phyloP scores from a whole-genome alignment of 2,329 filamentous ascomycete genomes.

The Fusarium sp. region DNA sequence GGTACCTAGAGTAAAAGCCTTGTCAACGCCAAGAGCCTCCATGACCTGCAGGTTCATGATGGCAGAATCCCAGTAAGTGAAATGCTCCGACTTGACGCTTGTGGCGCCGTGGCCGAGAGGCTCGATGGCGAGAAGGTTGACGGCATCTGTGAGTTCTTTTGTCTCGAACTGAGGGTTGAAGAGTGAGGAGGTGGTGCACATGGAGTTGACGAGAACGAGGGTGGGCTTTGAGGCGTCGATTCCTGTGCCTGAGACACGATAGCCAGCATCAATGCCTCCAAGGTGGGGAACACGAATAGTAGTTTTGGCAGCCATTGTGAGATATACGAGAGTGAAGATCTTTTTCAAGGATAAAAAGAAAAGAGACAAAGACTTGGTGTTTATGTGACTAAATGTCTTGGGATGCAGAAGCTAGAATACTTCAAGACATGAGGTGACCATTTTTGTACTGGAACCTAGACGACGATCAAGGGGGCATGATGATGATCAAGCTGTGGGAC shows the following conservation, averaged over 20 bases:
- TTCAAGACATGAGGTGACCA: not conserved
- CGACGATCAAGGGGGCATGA: conserved; percentile 25
- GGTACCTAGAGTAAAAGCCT: conserved; percentile 63
- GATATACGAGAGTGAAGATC: not conserved
- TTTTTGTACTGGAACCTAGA: conserved; percentile 1
- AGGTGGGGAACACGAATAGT: conserved; percentile 62
- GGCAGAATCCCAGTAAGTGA: conserved; percentile 68
- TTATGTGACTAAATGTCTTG: not conserved
- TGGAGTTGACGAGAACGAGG: conserved; percentile 63
- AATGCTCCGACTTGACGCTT: conserved; percentile 57
- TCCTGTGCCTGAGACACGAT: conserved; percentile 55
- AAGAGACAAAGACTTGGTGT: not conserved
- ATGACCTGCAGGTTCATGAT: conserved; percentile 67
- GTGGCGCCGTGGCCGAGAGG: conserved; percentile 65
- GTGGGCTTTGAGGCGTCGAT: conserved; percentile 65
- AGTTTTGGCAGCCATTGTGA: conserved; percentile 52
- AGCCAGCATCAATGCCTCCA: conserved; percentile 60
- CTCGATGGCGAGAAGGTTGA: conserved; percentile 65
- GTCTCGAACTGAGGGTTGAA: conserved; percentile 59
- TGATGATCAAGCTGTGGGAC: not conserved
- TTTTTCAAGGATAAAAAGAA: not conserved
- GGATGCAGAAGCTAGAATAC: not conserved
- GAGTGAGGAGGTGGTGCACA: conserved; percentile 62
- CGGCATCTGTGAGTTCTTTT: conserved; percentile 53
- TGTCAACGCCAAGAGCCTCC: conserved; percentile 60